Evolutionary conservation across 75 land plant species (phyloP).

Genomic region (Azolla pinnata): DNA sequence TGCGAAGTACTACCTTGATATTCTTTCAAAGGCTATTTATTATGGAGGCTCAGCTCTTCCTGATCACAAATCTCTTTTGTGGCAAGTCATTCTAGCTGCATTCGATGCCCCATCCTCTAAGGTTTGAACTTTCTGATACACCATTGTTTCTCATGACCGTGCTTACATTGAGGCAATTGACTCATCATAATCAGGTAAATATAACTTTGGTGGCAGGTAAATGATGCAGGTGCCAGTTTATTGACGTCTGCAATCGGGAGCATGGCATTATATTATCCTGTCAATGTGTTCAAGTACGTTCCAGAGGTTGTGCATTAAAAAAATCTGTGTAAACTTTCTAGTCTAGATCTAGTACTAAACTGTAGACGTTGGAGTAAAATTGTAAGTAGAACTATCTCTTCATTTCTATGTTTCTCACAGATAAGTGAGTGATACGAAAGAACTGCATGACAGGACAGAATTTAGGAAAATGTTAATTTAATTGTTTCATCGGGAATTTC

Average conservation of each 20-base stretch:
- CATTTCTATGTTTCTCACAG: no score
- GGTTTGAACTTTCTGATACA: slow-evolving; percentile 24
- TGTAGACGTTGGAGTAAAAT: no score
- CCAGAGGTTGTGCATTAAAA: background rate
- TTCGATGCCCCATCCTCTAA: slow-evolving; percentile 90
- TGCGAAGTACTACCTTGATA: slow-evolving; percentile 53
- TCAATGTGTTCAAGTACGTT: slow-evolving; percentile 74
- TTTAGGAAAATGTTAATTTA: no score
- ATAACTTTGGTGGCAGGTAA: slow-evolving; percentile 43
- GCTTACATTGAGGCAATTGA: background rate
- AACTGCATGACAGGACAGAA: no score
- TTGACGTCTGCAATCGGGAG: slow-evolving; percentile 72
- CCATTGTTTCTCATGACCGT: background rate
- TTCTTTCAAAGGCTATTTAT: slow-evolving; percentile 66
- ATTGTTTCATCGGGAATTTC: no score
- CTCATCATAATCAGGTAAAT: background rate
- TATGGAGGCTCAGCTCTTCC: slow-evolving; percentile 73
- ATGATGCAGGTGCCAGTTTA: slow-evolving; percentile 74
- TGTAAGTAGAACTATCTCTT: no score
- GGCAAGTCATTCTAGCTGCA: slow-evolving; percentile 53
- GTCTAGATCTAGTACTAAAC: no score
- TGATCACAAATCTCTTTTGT: slow-evolving; percentile 47
- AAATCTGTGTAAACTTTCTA: no score
- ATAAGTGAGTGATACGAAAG: no score
- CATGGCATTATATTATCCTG: slow-evolving; percentile 70